Evolutionary conservation across 1,139 yeast genomes (phyloP), one percentile per base, ranked within the genome.

Genomic region (Kurtzmaniella quercitrusa): DNA sequence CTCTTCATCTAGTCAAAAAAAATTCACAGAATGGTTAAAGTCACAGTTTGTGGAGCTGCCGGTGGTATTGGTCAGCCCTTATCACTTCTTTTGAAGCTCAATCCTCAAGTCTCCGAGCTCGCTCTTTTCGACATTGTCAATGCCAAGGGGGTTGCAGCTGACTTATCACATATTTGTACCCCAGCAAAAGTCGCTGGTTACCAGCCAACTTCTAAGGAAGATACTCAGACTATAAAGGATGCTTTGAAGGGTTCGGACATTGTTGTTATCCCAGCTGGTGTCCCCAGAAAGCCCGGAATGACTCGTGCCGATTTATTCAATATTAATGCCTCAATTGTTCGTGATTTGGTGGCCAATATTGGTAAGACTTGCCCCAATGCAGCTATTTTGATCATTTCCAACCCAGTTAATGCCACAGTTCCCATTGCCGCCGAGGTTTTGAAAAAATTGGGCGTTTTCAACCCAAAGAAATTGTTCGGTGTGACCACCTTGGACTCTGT

Each of bases 31-130:
- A 68, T 68, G 74, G 73, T 68, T 46, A 84, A 84, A 68, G 96
- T 89, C 49, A 79, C 96, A 62, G 96, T 89, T 56, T 77, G 86
- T 56, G 97, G 97, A 68, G 98, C 96, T 57, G 89, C 91, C 55
- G 98, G 98, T 70, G 98, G 98, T 71, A 93, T 93, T 65, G 98
- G 98, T 55, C 98, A 93, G 76, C 98, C 98, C 50, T 76, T 93
- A 59, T 91, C 98, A 39, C 78, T 93, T 53, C 77, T 93, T 59
- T 74, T 91, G 70, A 93, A 93, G 75, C 76, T 88, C 59, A 88
- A 91, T 78, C 82, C 79, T 58, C 81, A 86, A 63, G 94, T 93
- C 49, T 82, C 93, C 42, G 84, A 84, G 59, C 79, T 93, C 65
- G 78, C 96, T 43, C 77, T 93, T 50, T 93, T 87, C 71, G 98